A percentile compares a stretch with the other conserved stretches of the same genome.
Conservation (phyloP, 129 eudicot genomes). For the Escallonia herrerae region DNA sequence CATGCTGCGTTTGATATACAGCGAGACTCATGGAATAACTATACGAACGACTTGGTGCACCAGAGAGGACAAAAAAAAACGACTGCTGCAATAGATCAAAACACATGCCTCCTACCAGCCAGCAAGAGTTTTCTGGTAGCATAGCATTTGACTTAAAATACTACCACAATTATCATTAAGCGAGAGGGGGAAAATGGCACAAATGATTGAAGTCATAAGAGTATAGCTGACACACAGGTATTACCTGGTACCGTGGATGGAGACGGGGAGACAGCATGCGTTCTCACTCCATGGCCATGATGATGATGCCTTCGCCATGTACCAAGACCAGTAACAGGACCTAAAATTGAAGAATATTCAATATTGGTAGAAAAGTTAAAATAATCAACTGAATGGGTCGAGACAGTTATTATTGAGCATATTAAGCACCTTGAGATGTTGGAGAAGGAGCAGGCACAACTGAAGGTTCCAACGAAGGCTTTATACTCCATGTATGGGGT, state of each 20-base stretch:
- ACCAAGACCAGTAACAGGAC: slow-evolving; percentile 50
- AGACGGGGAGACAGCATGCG: slow-evolving; percentile 57
- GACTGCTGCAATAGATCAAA: no score
- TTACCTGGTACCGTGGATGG: slow-evolving; percentile 74
- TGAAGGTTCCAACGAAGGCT: slow-evolving; percentile 31
- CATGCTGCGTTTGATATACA: no score
- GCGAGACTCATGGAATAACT: no score
- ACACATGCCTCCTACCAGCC: no score
- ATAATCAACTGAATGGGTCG: slow-evolving; percentile 2
- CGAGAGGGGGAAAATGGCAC: no score
- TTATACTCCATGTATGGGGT: slow-evolving; percentile 21
- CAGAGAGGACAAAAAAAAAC: no score
- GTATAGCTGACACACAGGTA: not conserved
- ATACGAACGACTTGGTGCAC: no score
- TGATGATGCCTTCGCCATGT: slow-evolving; percentile 40
- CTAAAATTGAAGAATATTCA: slow-evolving; percentile 27
- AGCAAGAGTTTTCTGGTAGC: no score
- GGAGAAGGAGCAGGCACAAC: slow-evolving; percentile 72
- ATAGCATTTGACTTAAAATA: no score
- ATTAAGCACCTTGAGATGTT: slow-evolving; percentile 44
- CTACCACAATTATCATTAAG: no score
- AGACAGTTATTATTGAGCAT: slow-evolving; percentile 1
- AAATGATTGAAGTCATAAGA: no score
- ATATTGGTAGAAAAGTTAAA: slow-evolving; percentile 1
- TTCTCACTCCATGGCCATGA: slow-evolving; percentile 44